A percentile compares a stretch with the other conserved stretches of the same genome.
Conservation (phyloP, 2,329 filamentous ascomycete genomes). For the Ophiostoma montium region DNA sequence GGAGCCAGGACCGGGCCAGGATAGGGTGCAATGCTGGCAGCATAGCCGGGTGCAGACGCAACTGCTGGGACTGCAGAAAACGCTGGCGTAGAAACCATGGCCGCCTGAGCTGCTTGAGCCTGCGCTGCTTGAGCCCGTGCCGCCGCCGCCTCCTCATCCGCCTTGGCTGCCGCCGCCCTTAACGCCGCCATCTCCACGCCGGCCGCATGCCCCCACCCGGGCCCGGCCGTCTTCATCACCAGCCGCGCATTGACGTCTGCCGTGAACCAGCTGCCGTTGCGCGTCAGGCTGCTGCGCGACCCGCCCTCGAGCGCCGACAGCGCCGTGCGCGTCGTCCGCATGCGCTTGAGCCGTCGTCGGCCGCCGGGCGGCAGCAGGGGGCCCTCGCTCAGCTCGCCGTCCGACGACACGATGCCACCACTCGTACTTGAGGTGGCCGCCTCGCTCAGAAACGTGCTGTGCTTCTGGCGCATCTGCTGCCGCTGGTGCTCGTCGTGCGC, state of each 20-base stretch:
- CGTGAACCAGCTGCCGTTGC: conserved; percentile 54
- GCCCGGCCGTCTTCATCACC: conserved; percentile 41
- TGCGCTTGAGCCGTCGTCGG: conserved; percentile 28
- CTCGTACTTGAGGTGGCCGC: neutral
- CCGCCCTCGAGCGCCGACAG: conserved; percentile 58
- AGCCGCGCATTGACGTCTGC: conserved; percentile 37
- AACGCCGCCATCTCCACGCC: neutral
- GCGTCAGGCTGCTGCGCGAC: conserved; percentile 44
- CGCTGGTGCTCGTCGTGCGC: conserved; percentile 55
- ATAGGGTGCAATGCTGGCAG: neutral
- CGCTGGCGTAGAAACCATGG: neutral
- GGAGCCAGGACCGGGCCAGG: neutral
- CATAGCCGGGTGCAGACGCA: neutral
- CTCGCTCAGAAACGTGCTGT: conserved; percentile 41
- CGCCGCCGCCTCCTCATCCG: neutral
- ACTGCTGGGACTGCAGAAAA: too few relatives aligned
- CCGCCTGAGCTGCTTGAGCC: neutral
- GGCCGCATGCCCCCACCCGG: conserved; percentile 16
- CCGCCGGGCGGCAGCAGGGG: too few relatives aligned
- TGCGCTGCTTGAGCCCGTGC: neutral
- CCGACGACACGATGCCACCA: conserved; percentile 15
- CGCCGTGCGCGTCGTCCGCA: conserved; percentile 54
- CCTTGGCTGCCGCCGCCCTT: conserved; percentile 1
- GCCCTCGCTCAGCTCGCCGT: conserved; percentile 14
- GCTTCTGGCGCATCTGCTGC: conserved; percentile 46